Conservation (phyloP, 73 alveolate genomes). For the Paramecium octaurelia region DNA sequence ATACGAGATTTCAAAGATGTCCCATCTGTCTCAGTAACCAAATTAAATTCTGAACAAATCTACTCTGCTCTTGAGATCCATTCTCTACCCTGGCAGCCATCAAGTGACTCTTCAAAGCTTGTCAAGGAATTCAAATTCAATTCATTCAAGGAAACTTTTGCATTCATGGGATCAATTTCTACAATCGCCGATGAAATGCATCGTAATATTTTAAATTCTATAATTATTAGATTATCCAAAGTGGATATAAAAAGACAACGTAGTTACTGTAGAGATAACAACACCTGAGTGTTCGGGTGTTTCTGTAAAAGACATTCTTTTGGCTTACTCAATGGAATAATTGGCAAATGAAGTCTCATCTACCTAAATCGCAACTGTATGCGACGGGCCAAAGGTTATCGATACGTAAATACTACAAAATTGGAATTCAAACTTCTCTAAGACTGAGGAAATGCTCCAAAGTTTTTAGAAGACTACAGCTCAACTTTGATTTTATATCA, state of each 20-base stretch:
- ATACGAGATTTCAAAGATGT: background rate
- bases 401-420: background rate
- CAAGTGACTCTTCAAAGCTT: background rate
- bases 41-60: background rate
- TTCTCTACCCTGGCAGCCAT: background rate
- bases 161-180: constrained; percentile 3
- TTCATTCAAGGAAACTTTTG: background rate
- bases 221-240: background rate
- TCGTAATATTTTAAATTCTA: background rate
- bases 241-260: background rate
- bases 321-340: background rate
- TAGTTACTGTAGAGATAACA: background rate
- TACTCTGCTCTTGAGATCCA: constrained; percentile 2
- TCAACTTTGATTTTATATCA: background rate
- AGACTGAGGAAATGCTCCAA: background rate
- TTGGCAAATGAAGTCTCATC: background rate
- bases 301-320: background rate
- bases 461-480: constrained; percentile 12
- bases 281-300: background rate
- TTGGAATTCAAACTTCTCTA: constrained; percentile 13
- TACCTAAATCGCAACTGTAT: background rate
- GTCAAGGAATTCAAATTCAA: background rate
- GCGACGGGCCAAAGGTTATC: background rate
- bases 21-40: background rate
- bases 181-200: background rate